These are phyloP conservation scores for Cerioporus squamosus DNA, from an alignment of 1,284 basidiomycete species.

Conservation along the genomic window DNA sequence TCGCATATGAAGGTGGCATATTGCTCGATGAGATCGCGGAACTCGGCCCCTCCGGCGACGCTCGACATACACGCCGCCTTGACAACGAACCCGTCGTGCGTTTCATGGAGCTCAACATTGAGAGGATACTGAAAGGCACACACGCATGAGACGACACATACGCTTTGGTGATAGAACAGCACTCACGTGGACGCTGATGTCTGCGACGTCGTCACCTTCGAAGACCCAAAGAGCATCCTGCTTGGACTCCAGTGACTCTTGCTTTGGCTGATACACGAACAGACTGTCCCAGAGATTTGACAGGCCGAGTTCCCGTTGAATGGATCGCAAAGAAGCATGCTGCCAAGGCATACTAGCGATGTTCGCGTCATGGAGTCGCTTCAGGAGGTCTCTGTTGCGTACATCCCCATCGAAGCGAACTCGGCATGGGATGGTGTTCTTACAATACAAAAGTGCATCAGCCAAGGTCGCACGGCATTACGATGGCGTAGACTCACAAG, in stretches of 20 bases:
- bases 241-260: constrained; percentile 14
- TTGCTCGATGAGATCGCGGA: constrained; percentile 31
- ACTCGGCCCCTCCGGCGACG: constrained; percentile 31
- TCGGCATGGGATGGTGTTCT: constrained; percentile 55
- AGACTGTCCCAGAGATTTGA: constrained; percentile 47
- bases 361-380: constrained; percentile 44
- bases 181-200: constrained; percentile 46
- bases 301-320: constrained; percentile 43
- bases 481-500: constrained; percentile 39
- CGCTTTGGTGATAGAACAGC: too few species aligned
- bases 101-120: constrained; percentile 49
- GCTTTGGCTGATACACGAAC: constrained; percentile 49
- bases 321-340: constrained; percentile 48
- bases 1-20: constrained; percentile 35
- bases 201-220: constrained; percentile 35
- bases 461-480: neutral
- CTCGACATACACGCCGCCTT: constrained; percentile 42
- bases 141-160: too few species aligned
- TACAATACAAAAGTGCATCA: neutral
- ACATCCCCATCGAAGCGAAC: constrained; percentile 34
- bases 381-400: constrained; percentile 42
- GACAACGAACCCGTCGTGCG: constrained; percentile 36
- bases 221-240: constrained; percentile 40
- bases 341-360: constrained; percentile 49
- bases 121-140: constrained; percentile 44